Evolutionary conservation across 2,329 filamentous ascomycete genomes (phyloP), one percentile per base, ranked within the genome.

Genomic region (Alternaria ethzedia): DNA sequence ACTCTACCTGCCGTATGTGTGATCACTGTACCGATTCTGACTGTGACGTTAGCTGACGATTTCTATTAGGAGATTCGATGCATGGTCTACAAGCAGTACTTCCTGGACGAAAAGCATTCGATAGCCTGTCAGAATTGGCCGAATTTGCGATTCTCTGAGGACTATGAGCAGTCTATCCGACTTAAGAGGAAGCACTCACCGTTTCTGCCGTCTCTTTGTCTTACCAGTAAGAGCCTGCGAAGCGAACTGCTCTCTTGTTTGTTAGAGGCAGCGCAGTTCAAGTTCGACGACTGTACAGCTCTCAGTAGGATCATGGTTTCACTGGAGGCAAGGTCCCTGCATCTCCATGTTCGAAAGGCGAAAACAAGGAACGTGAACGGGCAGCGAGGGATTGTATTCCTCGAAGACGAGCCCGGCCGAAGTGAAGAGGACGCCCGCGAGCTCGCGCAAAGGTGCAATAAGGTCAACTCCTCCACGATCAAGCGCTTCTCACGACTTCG

Each of bases 31-130:
- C 20, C 20, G 12, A 3, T 41, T 23, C 28, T 9, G 21, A 10
- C 36, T 23, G 20, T 36, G 6, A 25, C 6, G 6, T 32, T 25
- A 12, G 23, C 49, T n/a, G 20, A 36, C 17, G 15, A 9, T 6
- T 23, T n/a, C 3, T 1, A 6, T 9, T 52, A 52, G 49, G 59
- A 62, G 26, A 21, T 58, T 15, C 41, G 54, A 23, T 43, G 25
- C 21, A 30, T 58, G 20, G n/a, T 62, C 15, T 58, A 54, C 30
- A 41, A 62, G 15, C 59, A 62, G 47, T 62, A 62, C 49, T 62
- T 62, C 49, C 21, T 62, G 12, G 54, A 62, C n/a, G 56, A 62
- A 20, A 54, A 20, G 23, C 36, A 44, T 2, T 61, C 45, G 6
- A 21, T 52, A 17, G 26, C 44, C 21, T 61, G 59, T 47, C 28